Evolutionary conservation across 108 stramenopile genomes (phyloP).

Genomic region (Hondaea fermentalgiana): DNA sequence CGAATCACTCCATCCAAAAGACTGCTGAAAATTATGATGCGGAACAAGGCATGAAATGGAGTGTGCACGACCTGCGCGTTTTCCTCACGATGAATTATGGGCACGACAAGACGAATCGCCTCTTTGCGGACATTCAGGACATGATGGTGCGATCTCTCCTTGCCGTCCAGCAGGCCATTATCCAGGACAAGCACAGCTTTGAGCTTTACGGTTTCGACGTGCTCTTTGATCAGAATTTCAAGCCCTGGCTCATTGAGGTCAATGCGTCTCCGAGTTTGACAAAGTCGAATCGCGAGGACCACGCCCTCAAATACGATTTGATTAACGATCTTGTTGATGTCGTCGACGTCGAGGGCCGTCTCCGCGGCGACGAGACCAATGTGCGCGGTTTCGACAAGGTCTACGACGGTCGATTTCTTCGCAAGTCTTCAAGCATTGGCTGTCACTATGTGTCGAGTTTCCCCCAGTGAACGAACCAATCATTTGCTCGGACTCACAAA

Average conservation of each 20-base stretch:
- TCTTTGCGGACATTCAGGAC: slow-evolving; percentile 6
- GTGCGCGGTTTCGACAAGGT: slow-evolving; percentile 22
- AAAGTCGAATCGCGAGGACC: slow-evolving; percentile 43
- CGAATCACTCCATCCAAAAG: slow-evolving; percentile 64
- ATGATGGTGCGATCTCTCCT: slow-evolving; percentile 19
- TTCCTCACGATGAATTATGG: slow-evolving; percentile 24
- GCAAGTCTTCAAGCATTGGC: neutral
- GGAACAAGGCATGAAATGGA: slow-evolving; percentile 48
- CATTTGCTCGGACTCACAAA: too few species aligned
- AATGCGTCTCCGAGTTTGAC: slow-evolving; percentile 68
- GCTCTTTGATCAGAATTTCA: slow-evolving; percentile 32
- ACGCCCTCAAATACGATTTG: slow-evolving; percentile 42
- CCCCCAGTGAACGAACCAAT: neutral
- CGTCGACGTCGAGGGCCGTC: slow-evolving; percentile 17
- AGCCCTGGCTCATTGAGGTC: slow-evolving; percentile 79
- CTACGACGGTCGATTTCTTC: neutral
- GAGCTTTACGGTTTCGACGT: slow-evolving; percentile 62
- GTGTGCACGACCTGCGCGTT: slow-evolving; percentile 44
- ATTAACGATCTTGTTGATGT: slow-evolving; percentile 31
- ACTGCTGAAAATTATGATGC: slow-evolving; percentile 57
- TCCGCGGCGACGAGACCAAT: slow-evolving; percentile 3
- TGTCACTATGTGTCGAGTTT: neutral
- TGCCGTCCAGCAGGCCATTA: slow-evolving; percentile 55
- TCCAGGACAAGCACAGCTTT: slow-evolving; percentile 70
- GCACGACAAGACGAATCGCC: neutral